Conservation (phyloP, 1,139 yeast species). For the Taphrina sp. region DNA sequence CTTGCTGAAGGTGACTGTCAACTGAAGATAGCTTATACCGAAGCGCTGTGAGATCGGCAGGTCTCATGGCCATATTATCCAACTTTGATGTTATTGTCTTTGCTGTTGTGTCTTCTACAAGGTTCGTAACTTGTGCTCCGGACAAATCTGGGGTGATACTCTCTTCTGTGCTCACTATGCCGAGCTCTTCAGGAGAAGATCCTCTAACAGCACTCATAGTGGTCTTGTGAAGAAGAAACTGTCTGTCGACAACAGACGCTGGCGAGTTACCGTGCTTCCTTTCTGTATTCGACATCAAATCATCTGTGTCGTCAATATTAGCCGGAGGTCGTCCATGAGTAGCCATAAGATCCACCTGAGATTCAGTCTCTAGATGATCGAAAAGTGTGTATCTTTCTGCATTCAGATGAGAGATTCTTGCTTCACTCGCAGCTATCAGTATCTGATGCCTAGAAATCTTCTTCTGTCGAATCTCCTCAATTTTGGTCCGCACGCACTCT, state of each 20-base stretch:
- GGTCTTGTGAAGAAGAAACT: too few species aligned
- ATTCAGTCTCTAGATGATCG: slow-evolving; percentile 4
- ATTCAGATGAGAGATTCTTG: background rate
- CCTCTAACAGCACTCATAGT: background rate
- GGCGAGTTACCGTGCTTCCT: too few species aligned
- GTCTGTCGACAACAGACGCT: too few species aligned
- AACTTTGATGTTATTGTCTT: background rate
- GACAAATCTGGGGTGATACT: too few species aligned
- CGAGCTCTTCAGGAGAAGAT: background rate
- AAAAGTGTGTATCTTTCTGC: background rate
- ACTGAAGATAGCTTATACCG: slow-evolving; percentile 3
- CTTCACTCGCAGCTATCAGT: background rate
- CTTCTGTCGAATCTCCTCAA: slow-evolving; percentile 12
- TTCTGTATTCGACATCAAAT: background rate
- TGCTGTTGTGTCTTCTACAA: background rate
- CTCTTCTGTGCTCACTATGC: too few species aligned
- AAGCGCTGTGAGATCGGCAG: background rate
- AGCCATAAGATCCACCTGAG: background rate
- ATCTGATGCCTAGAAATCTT: slow-evolving; percentile 6
- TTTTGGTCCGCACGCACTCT: slow-evolving; percentile 16
- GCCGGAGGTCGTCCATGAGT: background rate
- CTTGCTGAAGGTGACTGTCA: slow-evolving; percentile 1
- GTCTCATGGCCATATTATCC: background rate
- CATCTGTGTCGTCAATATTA: too few species aligned
- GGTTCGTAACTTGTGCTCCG: too few species aligned